Base-by-base conservation (phyloP, 2,329 filamentous ascomycete species). In the Trichoderma sp. region DNA sequence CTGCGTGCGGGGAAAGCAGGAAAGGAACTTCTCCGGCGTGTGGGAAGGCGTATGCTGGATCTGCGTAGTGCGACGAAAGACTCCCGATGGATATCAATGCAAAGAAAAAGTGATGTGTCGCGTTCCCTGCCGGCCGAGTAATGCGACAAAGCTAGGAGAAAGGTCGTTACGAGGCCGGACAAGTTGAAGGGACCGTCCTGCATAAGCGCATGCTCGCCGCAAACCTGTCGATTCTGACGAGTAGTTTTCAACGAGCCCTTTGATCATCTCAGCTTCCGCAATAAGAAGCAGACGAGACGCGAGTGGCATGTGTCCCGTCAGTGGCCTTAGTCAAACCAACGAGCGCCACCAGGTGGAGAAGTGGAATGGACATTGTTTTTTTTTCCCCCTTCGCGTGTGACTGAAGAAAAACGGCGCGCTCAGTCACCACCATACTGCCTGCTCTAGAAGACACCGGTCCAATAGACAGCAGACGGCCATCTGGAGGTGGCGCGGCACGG, bases 401-500 rank as follows among this genome's bases (percentile, higher is more conserved):
- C 39, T 32, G 46, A 26, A 59, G 39, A 34, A 34, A 66, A 49
- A 32, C 63, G 54, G 54, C 63, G 54, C 37, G 39, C 52, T 59
- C 54, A 66, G 63, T 54, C 54, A 66, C 63, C 43, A 60, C 28
- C 21, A 24, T 56, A 18, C 18, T 67, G 56, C 16, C 65, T 67
- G 65, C 66, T 56, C 55, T 56, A 39, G 63, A 54, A 34, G 54
- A 66, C 58, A 34, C 58, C 54, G 63, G 63, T 39, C 63, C 54
- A 66, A 66, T 49, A 34, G 63, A 66, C 28, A 58, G 59, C 32
- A 54, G 54, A 59, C 39, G 34, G 54, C 32, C 51, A 30, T 66
- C 66, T 73, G 72, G 55, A 74, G 73, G 76, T 79, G 79, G 79
- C 76, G 77, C 78, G 76, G 77, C 75, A 77, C 74, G 76, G 76